Percentiles rank a stretch among this genome's conserved stretches.
phyloP scores from a whole-genome alignment of 2,329 filamentous ascomycete species.

The Xylariaceae sp. region DNA sequence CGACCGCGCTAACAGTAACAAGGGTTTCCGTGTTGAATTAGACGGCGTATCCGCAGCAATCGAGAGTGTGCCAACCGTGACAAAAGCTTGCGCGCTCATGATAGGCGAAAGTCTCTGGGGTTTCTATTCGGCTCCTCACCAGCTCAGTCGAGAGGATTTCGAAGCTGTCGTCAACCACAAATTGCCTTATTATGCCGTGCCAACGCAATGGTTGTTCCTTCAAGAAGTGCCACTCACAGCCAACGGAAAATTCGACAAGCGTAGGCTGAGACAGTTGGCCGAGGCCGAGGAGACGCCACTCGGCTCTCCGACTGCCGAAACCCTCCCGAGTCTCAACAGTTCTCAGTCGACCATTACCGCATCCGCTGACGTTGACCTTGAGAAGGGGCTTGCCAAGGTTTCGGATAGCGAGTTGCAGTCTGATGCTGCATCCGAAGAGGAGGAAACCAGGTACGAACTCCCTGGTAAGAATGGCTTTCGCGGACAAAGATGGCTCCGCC shows the following conservation, averaged over 20 bases:
- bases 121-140: slow-evolving; percentile 38
- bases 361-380: slow-evolving; percentile 7
- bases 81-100: slow-evolving; percentile 42
- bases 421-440: slow-evolving; percentile 9
- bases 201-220: slow-evolving; percentile 39
- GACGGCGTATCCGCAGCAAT: slow-evolving; percentile 52
- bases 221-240: slow-evolving; percentile 43
- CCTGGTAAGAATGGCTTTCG: slow-evolving; percentile 37
- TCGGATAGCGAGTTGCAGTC: slow-evolving; percentile 14
- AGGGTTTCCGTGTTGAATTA: slow-evolving; percentile 57
- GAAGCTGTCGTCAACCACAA: slow-evolving; percentile 35
- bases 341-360: slow-evolving; percentile 8
- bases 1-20: slow-evolving; percentile 4
- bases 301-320: slow-evolving; percentile 8
- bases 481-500: slow-evolving; percentile 23
- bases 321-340: slow-evolving; percentile 2
- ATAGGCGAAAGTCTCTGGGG: slow-evolving; percentile 45
- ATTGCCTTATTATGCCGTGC: slow-evolving; percentile 54
- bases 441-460: slow-evolving; percentile 19
- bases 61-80: slow-evolving; percentile 40
- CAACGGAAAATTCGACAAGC: slow-evolving; percentile 56
- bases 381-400: slow-evolving; percentile 19
- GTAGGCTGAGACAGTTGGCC: slow-evolving; percentile 34
- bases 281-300: slow-evolving; percentile 11
- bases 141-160: slow-evolving; percentile 33